These are phyloP conservation scores for Plasmodium inui DNA, from an alignment of 169 alveolate species.

Conservation along the genomic window DNA sequence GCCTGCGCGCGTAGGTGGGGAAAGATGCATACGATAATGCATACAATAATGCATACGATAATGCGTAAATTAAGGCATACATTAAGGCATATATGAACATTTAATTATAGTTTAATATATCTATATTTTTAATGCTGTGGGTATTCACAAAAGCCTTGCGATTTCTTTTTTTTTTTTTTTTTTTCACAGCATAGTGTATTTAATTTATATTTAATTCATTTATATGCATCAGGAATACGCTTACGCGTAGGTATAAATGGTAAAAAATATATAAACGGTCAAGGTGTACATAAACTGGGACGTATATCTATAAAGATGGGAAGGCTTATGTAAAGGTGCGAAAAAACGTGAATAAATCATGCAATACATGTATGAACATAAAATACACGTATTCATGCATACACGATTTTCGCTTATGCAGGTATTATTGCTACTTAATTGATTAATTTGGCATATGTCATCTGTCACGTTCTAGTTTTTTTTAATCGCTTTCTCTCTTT, in stretches of 20 bases:
- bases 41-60: not conserved
- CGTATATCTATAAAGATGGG: not conserved
- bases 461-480: not conserved
- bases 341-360: not conserved
- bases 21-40: constrained; percentile 8
- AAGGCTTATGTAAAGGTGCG: not conserved
- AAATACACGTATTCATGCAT: constrained; percentile 7
- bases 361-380: not conserved
- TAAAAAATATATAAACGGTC: not conserved
- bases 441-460: constrained; percentile 17
- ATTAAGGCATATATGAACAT: not conserved
- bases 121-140: constrained; percentile 16
- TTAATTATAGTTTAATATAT: constrained; percentile 20
- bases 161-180: constrained; percentile 3
- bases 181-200: not conserved
- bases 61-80: not conserved
- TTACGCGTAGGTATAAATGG: constrained; percentile 1
- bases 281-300: not conserved
- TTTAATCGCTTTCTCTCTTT: not conserved
- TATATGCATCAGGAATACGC: constrained; percentile 1
- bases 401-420: not conserved
- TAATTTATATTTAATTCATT: constrained; percentile 8
- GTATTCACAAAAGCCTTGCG: not conserved
- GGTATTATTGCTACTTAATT: not conserved
- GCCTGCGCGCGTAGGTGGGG: not conserved